Percentiles rank a stretch among this genome's conserved stretches.
Evolutionary conservation across 148 eudicot species (phyloP).

Genomic region (Rhododendron vialii): DNA sequence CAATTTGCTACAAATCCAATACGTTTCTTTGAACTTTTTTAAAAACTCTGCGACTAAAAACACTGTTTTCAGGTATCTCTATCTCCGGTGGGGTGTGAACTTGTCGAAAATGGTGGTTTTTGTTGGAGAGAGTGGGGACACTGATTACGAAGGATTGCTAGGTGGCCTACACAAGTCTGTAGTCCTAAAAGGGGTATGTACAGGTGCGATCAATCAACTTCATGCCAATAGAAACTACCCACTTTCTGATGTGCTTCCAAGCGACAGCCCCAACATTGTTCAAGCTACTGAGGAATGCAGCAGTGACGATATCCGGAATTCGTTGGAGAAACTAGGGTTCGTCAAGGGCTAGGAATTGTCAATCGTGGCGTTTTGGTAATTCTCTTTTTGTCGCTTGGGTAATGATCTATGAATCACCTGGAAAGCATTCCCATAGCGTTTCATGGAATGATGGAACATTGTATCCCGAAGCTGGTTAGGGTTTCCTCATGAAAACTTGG

Average conservation of each 20-base stretch:
- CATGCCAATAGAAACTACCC: conserved; percentile 75
- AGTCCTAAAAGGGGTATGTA: conserved; percentile 68
- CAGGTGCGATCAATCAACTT: conserved; percentile 34
- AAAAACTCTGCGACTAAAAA: neutral
- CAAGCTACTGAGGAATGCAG: conserved; percentile 38
- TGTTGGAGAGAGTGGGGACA: conserved; percentile 91
- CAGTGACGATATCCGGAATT: conserved; percentile 40
- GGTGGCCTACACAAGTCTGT: conserved; percentile 84
- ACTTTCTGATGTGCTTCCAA: conserved; percentile 65
- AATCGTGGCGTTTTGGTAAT: neutral
- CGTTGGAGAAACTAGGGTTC: conserved; percentile 42
- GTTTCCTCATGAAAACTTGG: conserved; percentile 5
- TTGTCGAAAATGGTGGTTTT: conserved; percentile 72
- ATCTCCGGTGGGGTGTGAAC: conserved; percentile 83
- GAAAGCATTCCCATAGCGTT: neutral
- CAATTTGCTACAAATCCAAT: neutral
- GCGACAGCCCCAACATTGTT: conserved; percentile 64
- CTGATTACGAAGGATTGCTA: conserved; percentile 84
- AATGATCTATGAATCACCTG: neutral
- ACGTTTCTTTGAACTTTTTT: neutral
- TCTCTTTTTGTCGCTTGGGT: neutral
- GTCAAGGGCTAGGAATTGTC: conserved; percentile 24
- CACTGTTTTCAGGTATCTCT: conserved; percentile 52
- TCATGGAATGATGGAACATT: neutral
- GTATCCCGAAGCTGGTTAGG: conserved; percentile 5